Evolutionary conservation across 2,329 filamentous ascomycete species (phyloP), one percentile per base, ranked within the genome.

Genomic region (Apiospora saccharicola): DNA sequence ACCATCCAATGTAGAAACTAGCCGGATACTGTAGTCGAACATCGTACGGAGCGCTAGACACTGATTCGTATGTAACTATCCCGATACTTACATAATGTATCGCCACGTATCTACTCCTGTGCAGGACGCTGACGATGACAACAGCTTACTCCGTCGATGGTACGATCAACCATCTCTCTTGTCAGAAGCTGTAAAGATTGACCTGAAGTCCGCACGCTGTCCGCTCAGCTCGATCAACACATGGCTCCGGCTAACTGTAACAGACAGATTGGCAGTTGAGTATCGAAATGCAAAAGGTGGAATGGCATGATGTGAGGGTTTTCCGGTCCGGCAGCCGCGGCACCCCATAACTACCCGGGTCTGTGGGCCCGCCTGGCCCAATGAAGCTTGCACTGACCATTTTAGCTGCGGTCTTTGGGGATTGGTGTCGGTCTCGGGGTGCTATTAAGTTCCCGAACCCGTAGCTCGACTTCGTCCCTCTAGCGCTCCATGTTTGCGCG

Each of bases 281-380:
- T 12, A 7, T 57, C 26, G 51, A 57, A 57, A 57, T 57, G 10
- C 51, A 37, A 61, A 61, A 37, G 16, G 16, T 64, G 57, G 57
- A n/a, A 34, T 41, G 51, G 24, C 13, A 30, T 57, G 57, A 64
- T n/a, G n/a, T 30, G 53, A 61, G 53, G 30, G 34, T 64, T n/a
- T 41, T 64, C 8, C 34, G 57, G 41, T 64, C 57, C 57, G 30
- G 30, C 30, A 37, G 10, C 34, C 30, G 19, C n/a, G n/a, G n/a
- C n/a, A 34, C 37, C 57, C 57, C 57, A 41, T n/a, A 64, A 13
- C 16, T 64, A 64, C 57, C 57, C 57, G 57, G 34, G 34, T 22
- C 34, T 64, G 34, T 41, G 34, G 57, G 57, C 57, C 57, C 57
- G 57, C 57, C 34, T 64, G 57, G 57, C 57, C 57, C 57, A 64